phyloP scores from a whole-genome alignment of 1,284 basidiomycete species.

The Ganoderma leucocontextum region DNA sequence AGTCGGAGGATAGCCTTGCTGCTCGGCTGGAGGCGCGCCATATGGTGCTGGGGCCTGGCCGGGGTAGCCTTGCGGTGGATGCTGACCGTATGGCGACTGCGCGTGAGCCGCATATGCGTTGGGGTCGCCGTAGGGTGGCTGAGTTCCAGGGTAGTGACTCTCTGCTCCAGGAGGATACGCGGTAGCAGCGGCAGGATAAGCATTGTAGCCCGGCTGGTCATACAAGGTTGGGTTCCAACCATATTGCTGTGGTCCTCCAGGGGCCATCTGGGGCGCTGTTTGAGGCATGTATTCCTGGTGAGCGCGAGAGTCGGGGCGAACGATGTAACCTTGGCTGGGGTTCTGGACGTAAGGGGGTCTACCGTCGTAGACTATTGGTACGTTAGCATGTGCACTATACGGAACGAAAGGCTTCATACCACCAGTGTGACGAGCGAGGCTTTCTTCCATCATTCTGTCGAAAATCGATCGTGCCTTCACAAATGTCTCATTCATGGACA shows the following conservation, averaged over 20 bases:
- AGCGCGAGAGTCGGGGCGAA: slow-evolving; percentile 40
- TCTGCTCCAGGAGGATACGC: slow-evolving; percentile 44
- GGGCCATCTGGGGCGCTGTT: slow-evolving; percentile 40
- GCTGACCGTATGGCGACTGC: slow-evolving; percentile 35
- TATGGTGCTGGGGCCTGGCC: slow-evolving; percentile 28
- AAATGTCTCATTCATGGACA: slow-evolving; percentile 91
- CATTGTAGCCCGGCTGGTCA: slow-evolving; percentile 56
- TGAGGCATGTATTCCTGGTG: slow-evolving; percentile 35
- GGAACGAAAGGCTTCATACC: slow-evolving; percentile 40
- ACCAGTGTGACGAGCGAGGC: slow-evolving; percentile 77
- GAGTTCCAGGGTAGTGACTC: slow-evolving; percentile 33
- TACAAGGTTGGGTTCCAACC: slow-evolving; percentile 52
- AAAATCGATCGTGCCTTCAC: slow-evolving; percentile 85
- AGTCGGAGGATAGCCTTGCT: slow-evolving; percentile 29
- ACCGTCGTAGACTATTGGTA: slow-evolving; percentile 41
- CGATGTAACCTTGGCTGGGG: slow-evolving; percentile 37
- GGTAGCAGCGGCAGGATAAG: slow-evolving; percentile 45
- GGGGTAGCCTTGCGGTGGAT: slow-evolving; percentile 32
- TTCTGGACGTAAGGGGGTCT: slow-evolving; percentile 39
- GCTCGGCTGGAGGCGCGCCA: slow-evolving; percentile 25
- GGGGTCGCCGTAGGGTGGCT: slow-evolving; percentile 45
- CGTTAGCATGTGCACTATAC: neutral
- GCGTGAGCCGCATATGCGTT: slow-evolving; percentile 46
- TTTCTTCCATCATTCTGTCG: slow-evolving; percentile 92
- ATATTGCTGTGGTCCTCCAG: slow-evolving; percentile 48